Percentiles rank a stretch among this genome's conserved stretches.
These are phyloP conservation scores for Populus euphratica DNA, from an alignment of 345 rosid species.

Conservation along the genomic window DNA sequence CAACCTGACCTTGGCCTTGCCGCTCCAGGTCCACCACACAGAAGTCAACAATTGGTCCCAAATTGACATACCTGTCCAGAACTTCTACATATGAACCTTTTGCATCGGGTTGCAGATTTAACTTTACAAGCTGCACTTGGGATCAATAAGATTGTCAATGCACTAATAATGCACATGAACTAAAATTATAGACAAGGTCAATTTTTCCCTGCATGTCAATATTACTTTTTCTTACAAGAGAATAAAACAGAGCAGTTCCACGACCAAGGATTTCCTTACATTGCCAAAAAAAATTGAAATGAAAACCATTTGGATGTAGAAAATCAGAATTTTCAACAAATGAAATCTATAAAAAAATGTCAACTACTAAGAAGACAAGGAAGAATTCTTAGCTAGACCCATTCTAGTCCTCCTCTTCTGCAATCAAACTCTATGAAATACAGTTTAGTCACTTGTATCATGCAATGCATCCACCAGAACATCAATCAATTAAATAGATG, in stretches of 20 bases:
- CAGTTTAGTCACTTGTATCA: neutral
- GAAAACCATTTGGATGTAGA: neutral
- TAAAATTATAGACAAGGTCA: neutral
- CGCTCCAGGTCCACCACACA: slow-evolving; percentile 96
- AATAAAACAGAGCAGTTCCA: too few species aligned
- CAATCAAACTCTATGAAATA: neutral
- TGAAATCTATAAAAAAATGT: neutral
- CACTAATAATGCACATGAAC: neutral
- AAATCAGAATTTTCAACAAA: neutral
- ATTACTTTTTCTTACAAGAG: neutral
- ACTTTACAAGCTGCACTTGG: slow-evolving; percentile 67
- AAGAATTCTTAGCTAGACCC: neutral
- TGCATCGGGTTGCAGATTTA: slow-evolving; percentile 79
- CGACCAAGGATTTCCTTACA: neutral
- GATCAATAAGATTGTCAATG: slow-evolving; percentile 9
- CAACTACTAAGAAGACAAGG: neutral
- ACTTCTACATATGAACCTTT: slow-evolving; percentile 89
- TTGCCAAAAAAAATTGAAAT: neutral
- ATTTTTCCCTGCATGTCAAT: neutral
- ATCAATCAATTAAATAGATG: neutral
- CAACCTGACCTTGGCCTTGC: slow-evolving; percentile 99
- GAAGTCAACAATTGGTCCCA: slow-evolving; percentile 93
- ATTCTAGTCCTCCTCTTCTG: neutral
- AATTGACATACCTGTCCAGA: slow-evolving; percentile 76
- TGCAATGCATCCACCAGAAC: neutral